Conservation (phyloP, 1,139 yeast species). For the Magnusiomyces fungicola region DNA sequence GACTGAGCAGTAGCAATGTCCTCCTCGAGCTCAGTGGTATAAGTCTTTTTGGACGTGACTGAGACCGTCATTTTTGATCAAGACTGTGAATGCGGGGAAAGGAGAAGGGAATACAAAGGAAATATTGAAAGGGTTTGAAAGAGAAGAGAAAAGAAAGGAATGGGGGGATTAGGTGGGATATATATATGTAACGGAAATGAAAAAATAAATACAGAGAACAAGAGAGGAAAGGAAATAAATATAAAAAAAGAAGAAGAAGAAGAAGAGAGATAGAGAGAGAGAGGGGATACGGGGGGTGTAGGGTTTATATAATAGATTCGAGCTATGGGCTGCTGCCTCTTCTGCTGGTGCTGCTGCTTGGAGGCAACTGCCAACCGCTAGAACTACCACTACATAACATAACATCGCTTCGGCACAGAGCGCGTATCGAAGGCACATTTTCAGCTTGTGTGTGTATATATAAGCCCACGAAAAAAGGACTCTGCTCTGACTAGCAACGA, state of each 20-base stretch:
- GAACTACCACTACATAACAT: too few species aligned
- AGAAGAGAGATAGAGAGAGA: not conserved
- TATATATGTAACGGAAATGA: not conserved
- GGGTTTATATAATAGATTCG: too few species aligned
- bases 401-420: too few species aligned
- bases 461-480: too few species aligned
- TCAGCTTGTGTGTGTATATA: too few species aligned
- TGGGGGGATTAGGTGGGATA: not conserved
- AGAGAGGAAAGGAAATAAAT: not conserved
- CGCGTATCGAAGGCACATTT: too few species aligned
- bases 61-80: not conserved
- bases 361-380: too few species aligned
- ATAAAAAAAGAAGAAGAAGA: not conserved
- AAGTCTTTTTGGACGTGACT: not conserved
- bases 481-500: too few species aligned
- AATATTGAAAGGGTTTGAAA: not conserved
- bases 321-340: too few species aligned
- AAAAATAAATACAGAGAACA: not conserved
- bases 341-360: too few species aligned
- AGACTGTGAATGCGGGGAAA: not conserved
- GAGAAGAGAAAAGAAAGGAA: not conserved
- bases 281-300: too few species aligned
- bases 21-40: slow-evolving; percentile 11
- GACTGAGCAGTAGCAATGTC: slow-evolving; percentile 14
- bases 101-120: not conserved